Percentiles rank a stretch among this genome's conserved stretches.
Conservation (phyloP, 2,329 filamentous ascomycete species). For the Daldinia sp. region DNA sequence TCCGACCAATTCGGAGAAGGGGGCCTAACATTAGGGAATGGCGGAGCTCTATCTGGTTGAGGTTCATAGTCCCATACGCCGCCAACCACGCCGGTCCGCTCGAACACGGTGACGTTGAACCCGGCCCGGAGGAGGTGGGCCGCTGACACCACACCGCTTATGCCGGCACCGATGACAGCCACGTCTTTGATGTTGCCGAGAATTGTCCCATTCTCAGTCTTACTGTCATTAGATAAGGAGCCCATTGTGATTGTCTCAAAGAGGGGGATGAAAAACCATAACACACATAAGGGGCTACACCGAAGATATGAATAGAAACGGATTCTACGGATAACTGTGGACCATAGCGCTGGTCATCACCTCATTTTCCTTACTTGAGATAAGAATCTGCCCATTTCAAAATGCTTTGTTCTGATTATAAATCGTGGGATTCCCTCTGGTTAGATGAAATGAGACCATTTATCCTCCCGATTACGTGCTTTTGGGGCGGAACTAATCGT, state of each 20-base stretch:
- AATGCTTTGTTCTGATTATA: slow-evolving; percentile 31
- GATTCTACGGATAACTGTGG: slow-evolving; percentile 9
- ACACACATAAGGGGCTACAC: slow-evolving; percentile 9
- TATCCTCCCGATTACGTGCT: slow-evolving; percentile 38
- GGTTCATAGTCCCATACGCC: slow-evolving; percentile 76
- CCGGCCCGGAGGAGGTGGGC: slow-evolving; percentile 74
- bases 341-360: slow-evolving; percentile 9
- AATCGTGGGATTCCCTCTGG: slow-evolving; percentile 16
- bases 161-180: slow-evolving; percentile 74
- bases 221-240: slow-evolving; percentile 26
- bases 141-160: slow-evolving; percentile 70
- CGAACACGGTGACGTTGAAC: slow-evolving; percentile 69
- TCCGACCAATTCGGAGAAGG: slow-evolving; percentile 44
- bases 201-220: slow-evolving; percentile 7
- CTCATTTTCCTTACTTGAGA: slow-evolving; percentile 10
- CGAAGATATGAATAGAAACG: slow-evolving; percentile 29
- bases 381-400: slow-evolving; percentile 15
- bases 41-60: slow-evolving; percentile 57
- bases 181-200: slow-evolving; percentile 54
- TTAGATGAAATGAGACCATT: slow-evolving; percentile 31
- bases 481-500: background rate
- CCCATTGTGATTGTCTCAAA: slow-evolving; percentile 30
- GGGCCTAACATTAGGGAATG: slow-evolving; percentile 48
- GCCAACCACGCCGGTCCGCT: slow-evolving; percentile 69
- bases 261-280: background rate